phyloP scores from a whole-genome alignment of 2,329 filamentous ascomycete species.

The Colletotrichum caudatum region DNA sequence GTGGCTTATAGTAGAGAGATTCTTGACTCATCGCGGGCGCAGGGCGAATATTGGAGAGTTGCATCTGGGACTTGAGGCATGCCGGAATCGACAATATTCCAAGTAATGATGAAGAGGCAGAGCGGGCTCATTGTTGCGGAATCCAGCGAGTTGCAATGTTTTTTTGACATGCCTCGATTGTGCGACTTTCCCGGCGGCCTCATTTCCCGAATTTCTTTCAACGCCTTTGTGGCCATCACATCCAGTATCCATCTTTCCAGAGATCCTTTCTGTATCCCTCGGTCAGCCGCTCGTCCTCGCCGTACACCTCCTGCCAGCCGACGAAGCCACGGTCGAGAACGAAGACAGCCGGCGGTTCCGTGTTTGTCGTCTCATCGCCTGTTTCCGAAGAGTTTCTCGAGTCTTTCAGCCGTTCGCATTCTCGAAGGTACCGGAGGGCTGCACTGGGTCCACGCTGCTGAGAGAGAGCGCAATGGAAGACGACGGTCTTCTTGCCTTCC shows the following conservation, averaged over 20 bases:
- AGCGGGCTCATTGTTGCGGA: neutral
- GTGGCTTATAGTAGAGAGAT: neutral
- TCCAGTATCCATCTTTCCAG: constrained; percentile 73
- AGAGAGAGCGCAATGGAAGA: constrained; percentile 94
- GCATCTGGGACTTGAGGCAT: constrained; percentile 45
- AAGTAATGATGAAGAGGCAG: neutral
- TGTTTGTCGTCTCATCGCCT: constrained; percentile 17
- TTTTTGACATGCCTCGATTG: neutral
- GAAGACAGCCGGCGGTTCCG: constrained; percentile 75
- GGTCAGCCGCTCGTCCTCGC: constrained; percentile 82
- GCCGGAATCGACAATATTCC: too few species aligned
- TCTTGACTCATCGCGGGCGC: constrained; percentile 1
- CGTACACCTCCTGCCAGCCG: constrained; percentile 89
- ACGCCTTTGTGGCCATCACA: constrained; percentile 44
- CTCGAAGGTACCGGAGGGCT: constrained; percentile 82
- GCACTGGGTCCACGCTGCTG: constrained; percentile 91
- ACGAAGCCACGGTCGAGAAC: constrained; percentile 88
- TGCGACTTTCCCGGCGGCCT: too few species aligned
- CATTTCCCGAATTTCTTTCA: constrained; percentile 36
- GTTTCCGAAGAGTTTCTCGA: constrained; percentile 33
- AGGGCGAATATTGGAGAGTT: constrained; percentile 52
- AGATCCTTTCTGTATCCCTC: constrained; percentile 87
- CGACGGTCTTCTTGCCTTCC: constrained; percentile 81
- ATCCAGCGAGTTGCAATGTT: neutral
- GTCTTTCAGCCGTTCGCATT: constrained; percentile 66